Percentiles rank a stretch among this genome's conserved stretches.
Conservation (phyloP, 768 basidiomycete species). For the Russula abietina region DNA sequence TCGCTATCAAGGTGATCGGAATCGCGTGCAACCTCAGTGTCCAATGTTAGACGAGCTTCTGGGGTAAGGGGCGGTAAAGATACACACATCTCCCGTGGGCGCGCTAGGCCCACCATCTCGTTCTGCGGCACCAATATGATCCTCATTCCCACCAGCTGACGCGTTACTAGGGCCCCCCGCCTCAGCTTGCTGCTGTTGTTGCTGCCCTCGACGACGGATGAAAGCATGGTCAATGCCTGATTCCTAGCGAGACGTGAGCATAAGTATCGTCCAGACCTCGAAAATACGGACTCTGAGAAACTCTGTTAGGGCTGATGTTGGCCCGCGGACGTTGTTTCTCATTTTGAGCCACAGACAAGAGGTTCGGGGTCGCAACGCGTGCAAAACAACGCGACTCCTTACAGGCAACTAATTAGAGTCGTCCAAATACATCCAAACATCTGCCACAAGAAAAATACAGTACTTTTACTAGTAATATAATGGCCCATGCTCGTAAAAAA, state of each 20-base stretch:
- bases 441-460: too few relatives aligned
- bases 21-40: conserved; percentile 18
- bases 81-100: conserved; percentile 7
- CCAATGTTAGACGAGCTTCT: neutral
- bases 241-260: conserved; percentile 34
- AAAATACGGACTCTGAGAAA: conserved; percentile 56
- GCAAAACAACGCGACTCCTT: neutral
- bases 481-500: too few relatives aligned
- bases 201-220: conserved; percentile 36
- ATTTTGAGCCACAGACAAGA: neutral
- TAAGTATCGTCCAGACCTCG: too few relatives aligned
- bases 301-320: conserved; percentile 77
- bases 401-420: too few relatives aligned
- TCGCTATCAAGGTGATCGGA: conserved; percentile 23
- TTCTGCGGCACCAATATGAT: conserved; percentile 24
- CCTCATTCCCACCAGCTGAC: conserved; percentile 18
- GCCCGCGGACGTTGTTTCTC: conserved; percentile 65
- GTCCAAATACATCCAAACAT: conserved; percentile 7
- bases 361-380: neutral
- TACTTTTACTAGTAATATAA: too few relatives aligned
- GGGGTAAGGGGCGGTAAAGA: neutral
- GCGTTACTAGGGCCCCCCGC: conserved; percentile 43
- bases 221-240: conserved; percentile 45
- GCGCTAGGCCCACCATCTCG: conserved; percentile 22
- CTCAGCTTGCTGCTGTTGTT: conserved; percentile 35